Conservation (phyloP, 441 rosid species). For the Aleurites moluccanus region DNA sequence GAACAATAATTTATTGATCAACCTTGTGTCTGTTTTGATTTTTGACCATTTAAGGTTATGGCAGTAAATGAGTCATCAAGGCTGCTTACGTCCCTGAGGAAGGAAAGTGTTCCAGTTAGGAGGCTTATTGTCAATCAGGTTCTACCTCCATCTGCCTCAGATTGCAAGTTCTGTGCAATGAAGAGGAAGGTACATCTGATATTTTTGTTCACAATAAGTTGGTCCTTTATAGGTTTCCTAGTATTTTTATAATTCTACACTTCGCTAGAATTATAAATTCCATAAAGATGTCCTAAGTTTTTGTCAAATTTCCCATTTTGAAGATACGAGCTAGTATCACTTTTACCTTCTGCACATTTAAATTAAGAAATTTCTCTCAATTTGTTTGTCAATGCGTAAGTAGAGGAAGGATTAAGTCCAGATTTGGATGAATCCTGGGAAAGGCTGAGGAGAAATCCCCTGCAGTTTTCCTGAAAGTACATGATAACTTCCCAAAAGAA, state of each 20-base stretch:
- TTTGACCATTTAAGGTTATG: slow-evolving; percentile 52
- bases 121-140: slow-evolving; percentile 70
- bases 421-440: neutral
- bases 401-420: neutral
- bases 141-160: slow-evolving; percentile 55
- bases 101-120: slow-evolving; percentile 61
- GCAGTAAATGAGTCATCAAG: slow-evolving; percentile 75
- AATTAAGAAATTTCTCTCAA: neutral
- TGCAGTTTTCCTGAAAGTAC: neutral
- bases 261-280: neutral
- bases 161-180: slow-evolving; percentile 68
- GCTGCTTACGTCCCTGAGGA: slow-evolving; percentile 60
- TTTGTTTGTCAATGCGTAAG: neutral
- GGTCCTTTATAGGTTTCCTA: too few relatives aligned
- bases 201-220: neutral
- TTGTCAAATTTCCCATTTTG: neutral
- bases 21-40: slow-evolving; percentile 6
- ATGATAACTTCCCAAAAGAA: neutral
- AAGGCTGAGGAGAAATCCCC: neutral
- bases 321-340: neutral
- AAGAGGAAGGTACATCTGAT: slow-evolving; percentile 55
- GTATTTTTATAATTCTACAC: neutral
- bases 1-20: slow-evolving; percentile 12
- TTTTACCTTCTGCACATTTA: neutral
- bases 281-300: neutral